Conservation (phyloP, 2,329 filamentous ascomycete genomes). For the Xylariomycetidae sp. region DNA sequence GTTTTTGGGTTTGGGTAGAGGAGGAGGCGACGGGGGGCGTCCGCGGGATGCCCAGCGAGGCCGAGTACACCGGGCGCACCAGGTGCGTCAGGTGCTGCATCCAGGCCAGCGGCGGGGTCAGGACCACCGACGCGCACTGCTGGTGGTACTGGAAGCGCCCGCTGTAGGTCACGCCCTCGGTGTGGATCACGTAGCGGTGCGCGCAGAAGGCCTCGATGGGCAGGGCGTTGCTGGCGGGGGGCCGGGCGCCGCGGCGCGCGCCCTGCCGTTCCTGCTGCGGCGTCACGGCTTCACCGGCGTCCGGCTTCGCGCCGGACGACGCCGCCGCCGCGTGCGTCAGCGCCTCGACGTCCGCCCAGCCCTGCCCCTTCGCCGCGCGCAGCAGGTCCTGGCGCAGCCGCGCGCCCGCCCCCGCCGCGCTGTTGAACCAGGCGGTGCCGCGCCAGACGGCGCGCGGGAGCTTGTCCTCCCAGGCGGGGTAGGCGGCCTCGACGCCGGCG, state of each 20-base stretch:
- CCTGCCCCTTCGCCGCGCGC: conserved; percentile 24
- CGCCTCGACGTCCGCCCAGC: conserved; percentile 43
- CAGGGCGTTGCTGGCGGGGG: conserved; percentile 37
- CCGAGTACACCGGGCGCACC: conserved; percentile 37
- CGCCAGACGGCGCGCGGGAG: conserved; percentile 42
- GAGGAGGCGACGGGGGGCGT: conserved; percentile 9
- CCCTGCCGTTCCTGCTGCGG: neutral
- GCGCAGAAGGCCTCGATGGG: conserved; percentile 44
- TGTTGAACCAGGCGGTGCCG: conserved; percentile 46
- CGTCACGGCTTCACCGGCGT: neutral
- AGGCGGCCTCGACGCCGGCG: conserved; percentile 27
- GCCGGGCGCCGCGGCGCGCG: conserved; percentile 15
- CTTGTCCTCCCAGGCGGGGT: conserved; percentile 10
- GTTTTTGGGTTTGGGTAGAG: conserved; percentile 3
- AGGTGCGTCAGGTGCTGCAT: conserved; percentile 46
- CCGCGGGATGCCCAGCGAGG: conserved; percentile 8
- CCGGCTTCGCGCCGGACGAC: neutral
- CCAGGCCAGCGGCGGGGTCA: conserved; percentile 42
- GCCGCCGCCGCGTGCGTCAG: conserved; percentile 27
- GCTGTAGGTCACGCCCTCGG: conserved; percentile 48
- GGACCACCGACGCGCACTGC: conserved; percentile 41
- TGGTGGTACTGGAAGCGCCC: conserved; percentile 46
- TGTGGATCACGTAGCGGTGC: conserved; percentile 46
- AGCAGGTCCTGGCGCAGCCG: conserved; percentile 37
- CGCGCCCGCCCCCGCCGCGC: conserved; percentile 33